Evolutionary conservation across 495 filamentous ascomycete genomes (phyloP).

Genomic region (Copromyces sp.): DNA sequence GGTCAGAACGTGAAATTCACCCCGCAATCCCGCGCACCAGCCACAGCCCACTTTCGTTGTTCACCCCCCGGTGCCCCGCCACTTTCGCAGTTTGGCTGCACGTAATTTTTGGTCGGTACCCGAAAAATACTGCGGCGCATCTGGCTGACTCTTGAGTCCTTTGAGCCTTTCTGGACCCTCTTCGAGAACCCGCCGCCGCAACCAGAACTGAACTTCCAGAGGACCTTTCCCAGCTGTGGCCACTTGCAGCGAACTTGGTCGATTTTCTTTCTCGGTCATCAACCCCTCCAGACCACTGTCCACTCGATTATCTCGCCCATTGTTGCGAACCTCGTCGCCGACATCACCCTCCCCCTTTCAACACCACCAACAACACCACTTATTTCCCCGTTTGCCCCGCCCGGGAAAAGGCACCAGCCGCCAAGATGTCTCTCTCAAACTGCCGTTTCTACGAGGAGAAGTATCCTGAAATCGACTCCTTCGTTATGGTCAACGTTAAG

Average conservation of each 20-base stretch:
- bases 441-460: conserved; percentile 91
- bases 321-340: neutral
- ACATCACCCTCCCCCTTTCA: neutral
- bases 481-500: conserved; percentile 98
- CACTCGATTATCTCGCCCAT: neutral
- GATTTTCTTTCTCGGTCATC: neutral
- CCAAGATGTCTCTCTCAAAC: conserved; percentile 90
- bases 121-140: conserved; percentile 20
- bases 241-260: conserved; percentile 3
- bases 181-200: conserved; percentile 2
- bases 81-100: neutral
- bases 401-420: conserved; percentile 15
- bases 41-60: conserved; percentile 18
- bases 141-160: conserved; percentile 12
- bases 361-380: neutral
- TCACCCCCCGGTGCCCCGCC: neutral
- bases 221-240: conserved; percentile 1
- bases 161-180: conserved; percentile 7
- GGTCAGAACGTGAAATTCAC: neutral
- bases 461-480: conserved; percentile 96
- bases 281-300: neutral
- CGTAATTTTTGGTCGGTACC: conserved; percentile 18
- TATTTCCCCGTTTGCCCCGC: conserved; percentile 9
- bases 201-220: neutral
- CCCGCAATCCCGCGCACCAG: conserved; percentile 10